Base-by-base conservation (phyloP, 495 filamentous ascomycete species). In the Tricharina praecox region DNA sequence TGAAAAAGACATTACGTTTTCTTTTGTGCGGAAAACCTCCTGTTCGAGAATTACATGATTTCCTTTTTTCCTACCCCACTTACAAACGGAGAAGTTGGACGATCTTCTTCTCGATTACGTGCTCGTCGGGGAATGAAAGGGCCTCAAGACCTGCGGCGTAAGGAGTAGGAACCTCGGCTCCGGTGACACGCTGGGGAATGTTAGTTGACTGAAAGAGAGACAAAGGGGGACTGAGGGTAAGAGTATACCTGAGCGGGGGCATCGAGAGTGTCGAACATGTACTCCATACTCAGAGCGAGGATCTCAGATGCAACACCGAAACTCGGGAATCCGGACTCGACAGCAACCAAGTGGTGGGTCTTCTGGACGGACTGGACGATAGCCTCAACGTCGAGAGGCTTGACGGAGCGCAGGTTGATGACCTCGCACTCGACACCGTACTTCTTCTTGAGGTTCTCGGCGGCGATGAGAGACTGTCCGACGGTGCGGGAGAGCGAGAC, bases 361-460 rank as follows among this genome's bases (percentile, higher is more conserved):
- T 97, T 97, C 79, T 95, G 94, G 61, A 96, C 81, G 11, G 85
- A 93, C 65, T 88, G 84, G 62, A 93, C 73, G 62, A 97, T 94
- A 46, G 80, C 73, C 67, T 95, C 87, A 33, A 97, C 77, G 63
- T 97, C 90, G 45, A 97, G 72, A 28, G 90, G 90, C 74, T 95
- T 97, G 66, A 97, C 66, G 50, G 85, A 93, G 53, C 90, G 85
- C 43, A 97, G 78, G 72, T 97, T 97, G 75, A 97, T 82, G 47
- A 97, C 92, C 68, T 97, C 90, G 45, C 74, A 79, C 47, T 96
- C 92, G 36, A 97, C 76, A 51, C 90, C 90, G 67, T 94, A 95
- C 65, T 90, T 90, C 68, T 84, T 77, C 75, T 94, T 90, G 50
- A 97, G 73, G 53, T 76, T 67, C 65, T 88, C 82, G 51, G 90